Evolutionary conservation across 2,329 filamentous ascomycete species (phyloP).

Genomic region (Diaporthe vaccinii): DNA sequence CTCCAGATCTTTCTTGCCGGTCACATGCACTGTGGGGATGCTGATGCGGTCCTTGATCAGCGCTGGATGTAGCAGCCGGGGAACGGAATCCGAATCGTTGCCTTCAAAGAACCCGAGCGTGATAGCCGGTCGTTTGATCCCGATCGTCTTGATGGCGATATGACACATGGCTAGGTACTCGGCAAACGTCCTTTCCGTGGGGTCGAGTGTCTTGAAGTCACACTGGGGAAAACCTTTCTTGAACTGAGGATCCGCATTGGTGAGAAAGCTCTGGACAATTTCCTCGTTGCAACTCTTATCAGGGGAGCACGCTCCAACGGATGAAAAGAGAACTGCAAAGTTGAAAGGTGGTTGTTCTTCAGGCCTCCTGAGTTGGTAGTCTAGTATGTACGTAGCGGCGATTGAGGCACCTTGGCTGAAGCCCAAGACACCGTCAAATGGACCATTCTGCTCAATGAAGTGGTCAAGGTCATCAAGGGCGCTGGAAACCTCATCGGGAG

Average conservation of each 20-base stretch:
- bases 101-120: background rate
- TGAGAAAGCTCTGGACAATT: background rate
- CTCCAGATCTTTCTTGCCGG: background rate
- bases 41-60: background rate
- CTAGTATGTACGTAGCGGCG: background rate
- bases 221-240: background rate
- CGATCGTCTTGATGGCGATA: background rate
- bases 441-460: background rate
- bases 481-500: background rate
- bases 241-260: background rate
- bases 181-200: background rate
- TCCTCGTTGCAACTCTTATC: background rate
- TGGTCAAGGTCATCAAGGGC: slow-evolving; percentile 11
- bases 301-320: slow-evolving; percentile 2
- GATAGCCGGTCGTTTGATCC: too few relatives aligned
- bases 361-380: background rate
- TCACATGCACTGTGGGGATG: slow-evolving; percentile 8
- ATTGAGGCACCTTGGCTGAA: slow-evolving; percentile 26
- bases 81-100: background rate
- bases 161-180: background rate
- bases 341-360: background rate
- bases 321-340: slow-evolving; percentile 15
- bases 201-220: background rate
- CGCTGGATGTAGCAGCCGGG: background rate
- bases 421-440: slow-evolving; percentile 15